Base-by-base conservation (phyloP, 2,329 filamentous ascomycete species). In the Eutypa lata region DNA sequence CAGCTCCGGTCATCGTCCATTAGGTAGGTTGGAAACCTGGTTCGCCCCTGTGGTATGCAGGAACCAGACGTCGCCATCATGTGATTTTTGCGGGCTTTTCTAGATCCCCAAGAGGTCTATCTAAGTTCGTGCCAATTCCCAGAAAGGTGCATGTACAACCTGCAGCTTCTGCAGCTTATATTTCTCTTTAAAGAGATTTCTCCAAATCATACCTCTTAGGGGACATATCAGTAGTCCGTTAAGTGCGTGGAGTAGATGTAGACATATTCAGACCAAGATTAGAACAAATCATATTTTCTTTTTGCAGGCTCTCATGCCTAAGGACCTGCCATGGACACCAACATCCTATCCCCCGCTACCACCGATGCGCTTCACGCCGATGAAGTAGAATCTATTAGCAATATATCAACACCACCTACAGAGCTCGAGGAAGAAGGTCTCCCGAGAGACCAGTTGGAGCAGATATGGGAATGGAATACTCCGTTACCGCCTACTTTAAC, bases 391-490 rank as follows among this genome's bases (percentile, higher is more conserved):
- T 63, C 58, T 11, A 56, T 49, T 22, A 53, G 53, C 18, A 55
- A 61, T 40, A 47, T 61, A 31, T 62, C 64, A 28, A 66, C 62
- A 8, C 65, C 66, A 13, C 65, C 64, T 8, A 67, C 64, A 7
- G 65, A 67, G 46, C 19, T 63, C 14, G 63, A 63, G 37, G 61
- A 59, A 49, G 63, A 66, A 14, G 55, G 55, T n/a, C 56, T 68
- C 43, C 61, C 64, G 5, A 35, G 59, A 28, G 64, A 69, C 22
- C 73, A 79, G 53, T 60, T 78, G 18, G 65, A 73, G 14, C 73
- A 75, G 54, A 63, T 81, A 47, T 78, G 76, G 74, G 55, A 57
- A 19, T 79, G 76, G 76, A 79, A 79, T 58, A 64, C 69, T 18
- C 61, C 64, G 1, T 61, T 78, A 2, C 73, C 76, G 1, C 66